phyloP scores from a whole-genome alignment of 176 grass and related monocot species.

The Tillandsia leiboldiana region DNA sequence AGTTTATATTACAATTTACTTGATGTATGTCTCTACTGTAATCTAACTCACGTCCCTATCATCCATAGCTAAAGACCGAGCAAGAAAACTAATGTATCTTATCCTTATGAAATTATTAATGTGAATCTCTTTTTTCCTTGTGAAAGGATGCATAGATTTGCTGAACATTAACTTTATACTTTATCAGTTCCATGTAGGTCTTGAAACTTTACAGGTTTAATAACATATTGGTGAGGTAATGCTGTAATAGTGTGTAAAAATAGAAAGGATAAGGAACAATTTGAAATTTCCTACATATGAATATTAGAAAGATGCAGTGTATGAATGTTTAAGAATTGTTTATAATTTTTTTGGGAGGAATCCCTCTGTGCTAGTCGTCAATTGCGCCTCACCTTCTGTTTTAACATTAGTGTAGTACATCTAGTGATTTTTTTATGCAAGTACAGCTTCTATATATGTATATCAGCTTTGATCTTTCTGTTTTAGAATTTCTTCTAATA shows the following conservation, averaged over 20 bases:
- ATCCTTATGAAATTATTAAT: too few species aligned
- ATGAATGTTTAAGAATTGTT: too few species aligned
- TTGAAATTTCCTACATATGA: background rate
- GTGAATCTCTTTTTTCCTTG: background rate
- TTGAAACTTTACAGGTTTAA: too few species aligned
- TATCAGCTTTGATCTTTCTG: background rate
- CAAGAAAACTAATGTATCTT: too few species aligned
- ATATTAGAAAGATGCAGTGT: background rate
- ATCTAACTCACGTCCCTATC: too few species aligned
- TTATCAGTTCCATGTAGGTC: background rate
- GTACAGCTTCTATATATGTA: constrained; percentile 13
- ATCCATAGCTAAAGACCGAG: too few species aligned
- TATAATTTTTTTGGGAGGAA: background rate
- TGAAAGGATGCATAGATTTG: background rate
- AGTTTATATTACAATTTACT: background rate
- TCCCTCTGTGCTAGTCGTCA: background rate
- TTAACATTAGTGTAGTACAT: background rate
- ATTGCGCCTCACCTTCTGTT: background rate
- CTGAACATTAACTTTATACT: background rate
- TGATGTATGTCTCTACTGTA: too few species aligned
- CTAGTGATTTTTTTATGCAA: background rate
- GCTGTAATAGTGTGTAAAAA: too few species aligned
- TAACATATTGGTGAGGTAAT: too few species aligned
- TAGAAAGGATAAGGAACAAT: background rate
- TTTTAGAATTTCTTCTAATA: constrained; percentile 10